Conservation (phyloP, 257 asterid genomes). For the Asclepias syriaca region DNA sequence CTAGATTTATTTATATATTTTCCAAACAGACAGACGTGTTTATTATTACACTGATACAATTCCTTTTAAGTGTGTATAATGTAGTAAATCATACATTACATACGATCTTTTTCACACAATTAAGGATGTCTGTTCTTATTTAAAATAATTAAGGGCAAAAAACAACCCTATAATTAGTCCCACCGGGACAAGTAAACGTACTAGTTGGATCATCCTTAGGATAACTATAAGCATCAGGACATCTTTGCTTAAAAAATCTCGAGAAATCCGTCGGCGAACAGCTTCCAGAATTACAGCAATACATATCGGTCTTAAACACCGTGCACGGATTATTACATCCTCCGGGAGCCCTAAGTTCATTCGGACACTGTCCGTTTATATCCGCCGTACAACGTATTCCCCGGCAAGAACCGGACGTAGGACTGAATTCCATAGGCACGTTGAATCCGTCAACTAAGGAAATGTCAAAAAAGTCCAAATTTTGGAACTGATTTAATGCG, state of each 20-base stretch:
- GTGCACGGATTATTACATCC: constrained; percentile 83
- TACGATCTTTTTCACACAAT: no score
- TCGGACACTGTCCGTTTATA: constrained; percentile 31
- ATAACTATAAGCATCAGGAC: constrained; percentile 46
- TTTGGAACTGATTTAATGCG: constrained; percentile 27
- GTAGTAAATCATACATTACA: no score
- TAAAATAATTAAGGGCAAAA: constrained; percentile 23
- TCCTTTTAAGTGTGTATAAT: no score
- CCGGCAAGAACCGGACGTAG: constrained; percentile 23
- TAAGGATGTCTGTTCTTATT: no score
- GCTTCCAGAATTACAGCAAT: constrained; percentile 54
- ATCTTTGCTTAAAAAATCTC: constrained; percentile 49
- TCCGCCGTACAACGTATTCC: constrained; percentile 3
- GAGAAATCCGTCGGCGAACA: constrained; percentile 54
- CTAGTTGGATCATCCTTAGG: constrained; percentile 30
- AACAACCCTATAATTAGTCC: constrained; percentile 21
- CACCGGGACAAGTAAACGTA: constrained; percentile 15
- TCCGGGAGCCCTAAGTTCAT: constrained; percentile 37
- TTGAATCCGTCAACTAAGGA: constrained; percentile 22
- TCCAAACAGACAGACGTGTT: no score
- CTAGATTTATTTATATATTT: no score
- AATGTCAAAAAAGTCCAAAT: neutral
- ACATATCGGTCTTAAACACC: constrained; percentile 47
- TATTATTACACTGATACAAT: no score
- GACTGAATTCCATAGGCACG: constrained; percentile 39